Base-by-base conservation (phyloP, 2,329 filamentous ascomycete species). In the Microcyclosporella mali region DNA sequence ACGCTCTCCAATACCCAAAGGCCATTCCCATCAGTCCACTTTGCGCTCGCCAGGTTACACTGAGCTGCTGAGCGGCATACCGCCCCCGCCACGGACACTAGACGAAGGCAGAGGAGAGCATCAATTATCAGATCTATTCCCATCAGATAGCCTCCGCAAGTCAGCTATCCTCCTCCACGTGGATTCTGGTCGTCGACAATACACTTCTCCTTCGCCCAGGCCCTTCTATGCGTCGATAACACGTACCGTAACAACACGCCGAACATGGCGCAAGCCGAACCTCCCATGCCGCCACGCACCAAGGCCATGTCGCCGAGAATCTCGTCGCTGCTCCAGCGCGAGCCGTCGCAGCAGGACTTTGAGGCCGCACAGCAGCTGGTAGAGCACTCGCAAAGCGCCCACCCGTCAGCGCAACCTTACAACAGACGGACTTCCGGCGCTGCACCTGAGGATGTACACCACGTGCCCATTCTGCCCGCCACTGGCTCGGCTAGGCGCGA, bases 331-430 rank as follows among this genome's bases (percentile, higher is more conserved):
- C 45, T 53, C 30, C 45, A 49, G 30, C 45, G 51, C 41, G 43
- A 71, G 43, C 67, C 67, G 3, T 73, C 71, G 41, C 66, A 66
- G 50, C 67, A 73, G 58, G 71, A 74, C 50, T 60, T 73, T 18
- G 71, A 74, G 54, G 65, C 70, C 56, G 72, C 72, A 10, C 65
- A 68, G 48, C 68, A 69, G 48, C 66, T 74, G 18, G 62, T 73
- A 30, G 70, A 68, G 43, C 70, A 72, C 46, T 66, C 69, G 8
- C 67, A 71, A 51, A 52, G 54, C 36, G 50, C 51, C 14, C 50
- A 59, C 28, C 40, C 46, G 7, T 41, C 47, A 21, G 49, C 55
- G 27, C 31, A 45, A 7, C 27, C 48, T 19, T 27, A 35, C 12
- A 27, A 32, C 31, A 25, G 21, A 25, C 33, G 11, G 14, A n/a